These are phyloP conservation scores for Nitzschia sp. DNA, from an alignment of 108 stramenopile genomes.

Conservation along the genomic window DNA sequence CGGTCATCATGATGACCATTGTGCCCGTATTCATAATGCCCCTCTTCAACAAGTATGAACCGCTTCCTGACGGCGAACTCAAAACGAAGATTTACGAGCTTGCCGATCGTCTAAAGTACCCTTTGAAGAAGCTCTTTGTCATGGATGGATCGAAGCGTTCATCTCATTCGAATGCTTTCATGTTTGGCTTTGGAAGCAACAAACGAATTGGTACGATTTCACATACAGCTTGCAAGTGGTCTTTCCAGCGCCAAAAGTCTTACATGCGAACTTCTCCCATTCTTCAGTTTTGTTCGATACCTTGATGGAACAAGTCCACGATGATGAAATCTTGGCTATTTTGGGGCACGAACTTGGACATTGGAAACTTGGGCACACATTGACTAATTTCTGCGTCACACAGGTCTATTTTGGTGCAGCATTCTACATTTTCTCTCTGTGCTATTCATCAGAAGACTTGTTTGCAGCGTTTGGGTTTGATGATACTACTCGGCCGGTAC, in stretches of 20 bases:
- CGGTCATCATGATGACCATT: constrained; percentile 92
- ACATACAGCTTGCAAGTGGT: background rate
- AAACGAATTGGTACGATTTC: constrained; percentile 88
- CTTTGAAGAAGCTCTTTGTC: constrained; percentile 96
- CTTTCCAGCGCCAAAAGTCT: background rate
- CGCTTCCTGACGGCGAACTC: constrained; percentile 86
- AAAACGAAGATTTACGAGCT: constrained; percentile 89
- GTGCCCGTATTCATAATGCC: constrained; percentile 97
- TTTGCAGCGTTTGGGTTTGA: constrained; percentile 96
- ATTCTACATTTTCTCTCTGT: constrained; percentile 90
- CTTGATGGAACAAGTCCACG: constrained; percentile 81
- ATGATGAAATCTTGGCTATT: constrained; percentile 94
- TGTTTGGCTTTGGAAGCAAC: constrained; percentile 97
- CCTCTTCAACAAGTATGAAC: constrained; percentile 97
- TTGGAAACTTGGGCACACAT: constrained; percentile 98
- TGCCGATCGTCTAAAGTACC: constrained; percentile 88
- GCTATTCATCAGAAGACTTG: constrained; percentile 66
- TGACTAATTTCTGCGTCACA: constrained; percentile 89
- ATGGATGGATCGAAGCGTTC: constrained; percentile 98
- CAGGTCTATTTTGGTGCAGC: constrained; percentile 91
- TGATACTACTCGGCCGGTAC: constrained; percentile 58
- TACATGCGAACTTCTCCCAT: background rate
- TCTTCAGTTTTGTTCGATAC: constrained; percentile 94
- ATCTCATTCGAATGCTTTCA: constrained; percentile 98
- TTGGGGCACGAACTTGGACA: constrained; percentile 93